Conservation (phyloP, 768 basidiomycete species). For the Steccherinum ochraceum region DNA sequence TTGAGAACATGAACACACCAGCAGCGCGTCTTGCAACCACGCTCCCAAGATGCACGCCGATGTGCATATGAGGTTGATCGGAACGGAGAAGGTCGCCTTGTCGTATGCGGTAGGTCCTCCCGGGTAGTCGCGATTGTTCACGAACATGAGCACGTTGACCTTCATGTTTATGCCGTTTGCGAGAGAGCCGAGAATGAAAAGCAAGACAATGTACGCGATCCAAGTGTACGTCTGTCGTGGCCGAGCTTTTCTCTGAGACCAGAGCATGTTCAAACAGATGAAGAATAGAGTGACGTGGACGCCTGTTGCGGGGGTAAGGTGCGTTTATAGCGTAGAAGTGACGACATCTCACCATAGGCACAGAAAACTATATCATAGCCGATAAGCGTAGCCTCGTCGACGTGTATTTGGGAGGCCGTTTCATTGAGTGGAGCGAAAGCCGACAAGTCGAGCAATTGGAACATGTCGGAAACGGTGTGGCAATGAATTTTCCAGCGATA, state of each 20-base stretch:
- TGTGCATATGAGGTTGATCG: not conserved
- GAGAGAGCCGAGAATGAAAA: slow-evolving; percentile 22
- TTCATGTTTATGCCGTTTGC: not conserved
- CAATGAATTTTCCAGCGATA: too few relatives aligned
- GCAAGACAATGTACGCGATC: slow-evolving; percentile 21
- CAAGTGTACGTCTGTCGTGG: not conserved
- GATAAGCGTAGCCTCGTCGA: too few relatives aligned
- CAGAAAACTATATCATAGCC: too few relatives aligned
- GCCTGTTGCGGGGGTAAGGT: not conserved
- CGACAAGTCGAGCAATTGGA: too few relatives aligned
- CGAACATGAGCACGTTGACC: not conserved
- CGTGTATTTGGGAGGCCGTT: too few relatives aligned
- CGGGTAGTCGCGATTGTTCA: not conserved
- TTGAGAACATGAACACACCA: not conserved
- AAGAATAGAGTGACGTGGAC: not conserved
- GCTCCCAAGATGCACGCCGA: not conserved
- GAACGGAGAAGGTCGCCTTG: not conserved
- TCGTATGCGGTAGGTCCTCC: not conserved
- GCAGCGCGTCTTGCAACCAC: not conserved
- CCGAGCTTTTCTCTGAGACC: not conserved
- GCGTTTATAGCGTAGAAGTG: too few relatives aligned
- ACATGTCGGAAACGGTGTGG: too few relatives aligned
- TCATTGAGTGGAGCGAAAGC: too few relatives aligned
- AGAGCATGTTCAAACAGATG: not conserved
- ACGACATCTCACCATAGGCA: too few relatives aligned